phyloP scores from a whole-genome alignment of 1,139 yeast species.

The Taphrina sp. region DNA sequence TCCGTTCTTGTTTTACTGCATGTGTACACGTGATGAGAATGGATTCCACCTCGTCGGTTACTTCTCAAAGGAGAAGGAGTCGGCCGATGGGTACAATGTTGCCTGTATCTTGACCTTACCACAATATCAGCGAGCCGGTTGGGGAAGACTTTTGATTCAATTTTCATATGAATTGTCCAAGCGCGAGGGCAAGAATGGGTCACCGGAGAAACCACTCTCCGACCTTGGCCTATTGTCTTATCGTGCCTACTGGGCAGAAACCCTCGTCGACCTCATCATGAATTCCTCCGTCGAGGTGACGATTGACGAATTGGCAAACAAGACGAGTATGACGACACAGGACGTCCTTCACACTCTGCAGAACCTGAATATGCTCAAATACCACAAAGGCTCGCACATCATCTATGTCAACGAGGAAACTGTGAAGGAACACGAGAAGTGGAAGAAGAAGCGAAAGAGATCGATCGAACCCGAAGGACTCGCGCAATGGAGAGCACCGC shows the following conservation, averaged over 20 bases:
- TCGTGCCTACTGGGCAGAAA: constrained; percentile 96
- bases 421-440: constrained; percentile 68
- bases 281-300: constrained; percentile 72
- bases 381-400: constrained; percentile 94
- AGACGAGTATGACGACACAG: constrained; percentile 93
- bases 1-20: constrained; percentile 90
- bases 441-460: constrained; percentile 68
- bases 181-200: constrained; percentile 85
- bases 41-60: constrained; percentile 97
- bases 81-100: constrained; percentile 92
- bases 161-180: constrained; percentile 87
- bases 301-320: constrained; percentile 82
- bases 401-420: constrained; percentile 86
- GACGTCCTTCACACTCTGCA: constrained; percentile 92
- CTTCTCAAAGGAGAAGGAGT: constrained; percentile 93
- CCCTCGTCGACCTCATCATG: constrained; percentile 69
- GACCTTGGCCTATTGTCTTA: constrained; percentile 90
- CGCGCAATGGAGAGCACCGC: constrained; percentile 83
- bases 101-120: constrained; percentile 96
- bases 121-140: constrained; percentile 93
- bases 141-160: constrained; percentile 84
- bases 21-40: constrained; percentile 81
- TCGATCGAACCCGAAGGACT: constrained; percentile 65
- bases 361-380: constrained; percentile 81
- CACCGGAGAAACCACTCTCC: constrained; percentile 95